phyloP scores from a whole-genome alignment of 2,329 filamentous ascomycete genomes.

The Coniella lustricola region DNA sequence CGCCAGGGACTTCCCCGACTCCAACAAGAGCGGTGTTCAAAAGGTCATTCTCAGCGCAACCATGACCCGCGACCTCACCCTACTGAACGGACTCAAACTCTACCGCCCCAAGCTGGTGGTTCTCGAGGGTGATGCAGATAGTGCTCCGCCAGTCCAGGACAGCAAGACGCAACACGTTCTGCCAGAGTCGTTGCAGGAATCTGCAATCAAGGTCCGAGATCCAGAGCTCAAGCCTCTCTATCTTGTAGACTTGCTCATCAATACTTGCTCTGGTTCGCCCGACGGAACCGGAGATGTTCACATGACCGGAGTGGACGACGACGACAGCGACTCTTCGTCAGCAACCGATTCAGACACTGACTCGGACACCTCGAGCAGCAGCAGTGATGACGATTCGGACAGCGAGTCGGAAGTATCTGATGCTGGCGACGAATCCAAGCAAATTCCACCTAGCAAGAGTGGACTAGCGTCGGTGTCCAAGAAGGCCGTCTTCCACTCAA shows the following conservation, averaged over 20 bases:
- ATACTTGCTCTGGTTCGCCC: conserved; percentile 37
- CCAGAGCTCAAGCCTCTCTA: conserved; percentile 73
- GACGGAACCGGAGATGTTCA: conserved; percentile 28
- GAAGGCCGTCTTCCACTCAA: conserved; percentile 26
- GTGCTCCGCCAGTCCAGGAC: conserved; percentile 30
- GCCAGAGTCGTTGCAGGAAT: conserved; percentile 57
- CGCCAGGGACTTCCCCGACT: conserved; percentile 46
- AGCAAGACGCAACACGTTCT: conserved; percentile 43
- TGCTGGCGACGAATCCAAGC: conserved; percentile 13
- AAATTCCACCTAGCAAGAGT: background rate
- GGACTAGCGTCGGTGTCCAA: background rate
- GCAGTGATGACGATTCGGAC: conserved; percentile 17
- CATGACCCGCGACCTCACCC: conserved; percentile 79
- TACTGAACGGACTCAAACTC: conserved; percentile 67
- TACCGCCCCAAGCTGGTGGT: conserved; percentile 68
- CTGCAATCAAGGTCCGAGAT: conserved; percentile 61
- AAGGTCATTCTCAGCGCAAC: conserved; percentile 90
- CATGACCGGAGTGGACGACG: conserved; percentile 29
- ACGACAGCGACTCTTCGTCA: conserved; percentile 17
- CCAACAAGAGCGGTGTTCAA: conserved; percentile 49
- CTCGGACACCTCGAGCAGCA: conserved; percentile 23
- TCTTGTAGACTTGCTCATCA: conserved; percentile 67
- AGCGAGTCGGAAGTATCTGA: conserved; percentile 22
- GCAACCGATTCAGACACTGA: conserved; percentile 27
- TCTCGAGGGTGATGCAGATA: conserved; percentile 49